Conservation (phyloP, 495 filamentous ascomycete species). For the Hypoxylon fuscum region DNA sequence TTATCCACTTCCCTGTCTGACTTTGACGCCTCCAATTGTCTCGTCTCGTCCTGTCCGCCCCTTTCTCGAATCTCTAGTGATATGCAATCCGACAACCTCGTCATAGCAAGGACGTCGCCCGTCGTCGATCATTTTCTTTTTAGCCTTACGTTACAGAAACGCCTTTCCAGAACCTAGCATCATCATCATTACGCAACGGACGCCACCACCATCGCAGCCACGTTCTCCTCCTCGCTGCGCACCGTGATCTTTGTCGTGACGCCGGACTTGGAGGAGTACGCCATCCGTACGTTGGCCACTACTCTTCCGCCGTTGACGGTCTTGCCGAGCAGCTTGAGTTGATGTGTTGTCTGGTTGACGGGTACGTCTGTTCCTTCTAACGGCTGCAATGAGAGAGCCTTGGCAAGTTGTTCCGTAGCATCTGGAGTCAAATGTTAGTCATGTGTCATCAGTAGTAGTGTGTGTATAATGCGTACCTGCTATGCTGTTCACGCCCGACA, state of each 20-base stretch:
- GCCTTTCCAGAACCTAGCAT: constrained; percentile 40
- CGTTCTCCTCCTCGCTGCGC: constrained; percentile 89
- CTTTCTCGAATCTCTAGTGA: constrained; percentile 28
- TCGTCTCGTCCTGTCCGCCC: constrained; percentile 6
- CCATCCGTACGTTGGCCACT: constrained; percentile 89
- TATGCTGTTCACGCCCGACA: constrained; percentile 90
- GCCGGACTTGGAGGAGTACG: constrained; percentile 87
- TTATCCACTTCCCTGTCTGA: too few species aligned
- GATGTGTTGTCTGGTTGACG: constrained; percentile 87
- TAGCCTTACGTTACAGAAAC: constrained; percentile 46
- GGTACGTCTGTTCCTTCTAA: constrained; percentile 93
- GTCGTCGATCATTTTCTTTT: constrained; percentile 44
- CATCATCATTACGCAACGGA: constrained; percentile 74
- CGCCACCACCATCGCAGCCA: constrained; percentile 83
- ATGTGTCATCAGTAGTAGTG: neutral
- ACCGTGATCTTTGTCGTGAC: constrained; percentile 94
- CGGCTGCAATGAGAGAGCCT: constrained; percentile 88
- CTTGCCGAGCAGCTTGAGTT: constrained; percentile 95
- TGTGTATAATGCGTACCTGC: constrained; percentile 69
- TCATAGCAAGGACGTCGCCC: constrained; percentile 44
- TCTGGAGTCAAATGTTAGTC: constrained; percentile 68
- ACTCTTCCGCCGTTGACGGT: constrained; percentile 91
- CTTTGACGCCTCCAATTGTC: too few species aligned
- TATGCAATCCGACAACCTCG: constrained; percentile 37
- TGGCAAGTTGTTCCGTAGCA: constrained; percentile 89